Percentiles rank a stretch among this genome's conserved stretches.
Conservation (phyloP, 2,329 filamentous ascomycete species). For the Alternaria burnsii region DNA sequence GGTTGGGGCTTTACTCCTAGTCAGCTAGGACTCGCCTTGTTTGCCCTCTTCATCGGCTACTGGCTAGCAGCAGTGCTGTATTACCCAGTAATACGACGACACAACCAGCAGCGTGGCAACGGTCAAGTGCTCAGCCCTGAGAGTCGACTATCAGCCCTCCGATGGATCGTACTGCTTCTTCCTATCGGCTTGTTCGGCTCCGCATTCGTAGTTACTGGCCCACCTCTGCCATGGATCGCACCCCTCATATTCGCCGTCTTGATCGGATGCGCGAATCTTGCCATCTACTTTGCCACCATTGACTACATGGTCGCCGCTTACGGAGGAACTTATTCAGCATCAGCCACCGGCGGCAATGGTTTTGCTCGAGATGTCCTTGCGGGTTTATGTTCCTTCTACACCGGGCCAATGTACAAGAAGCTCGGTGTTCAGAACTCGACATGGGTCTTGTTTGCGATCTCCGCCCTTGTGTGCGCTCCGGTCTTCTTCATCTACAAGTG, state of each 20-base stretch:
- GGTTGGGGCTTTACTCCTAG: slow-evolving; percentile 68
- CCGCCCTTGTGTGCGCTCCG: slow-evolving; percentile 59
- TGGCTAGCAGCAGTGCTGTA: slow-evolving; percentile 68
- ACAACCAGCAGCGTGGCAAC: slow-evolving; percentile 57
- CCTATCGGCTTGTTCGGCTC: slow-evolving; percentile 75
- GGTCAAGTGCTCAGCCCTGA: slow-evolving; percentile 66
- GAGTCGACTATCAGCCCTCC: slow-evolving; percentile 70
- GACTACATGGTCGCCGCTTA: slow-evolving; percentile 82
- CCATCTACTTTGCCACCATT: slow-evolving; percentile 79
- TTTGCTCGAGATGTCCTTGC: slow-evolving; percentile 78
- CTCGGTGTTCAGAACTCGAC: slow-evolving; percentile 35
- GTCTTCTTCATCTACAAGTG: slow-evolving; percentile 66
- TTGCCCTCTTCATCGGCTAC: slow-evolving; percentile 72
- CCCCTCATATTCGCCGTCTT: slow-evolving; percentile 56
- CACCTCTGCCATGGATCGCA: slow-evolving; percentile 71
- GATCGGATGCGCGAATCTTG: slow-evolving; percentile 74
- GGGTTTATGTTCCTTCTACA: slow-evolving; percentile 70
- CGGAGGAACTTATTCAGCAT: slow-evolving; percentile 73
- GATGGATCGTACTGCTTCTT: slow-evolving; percentile 68
- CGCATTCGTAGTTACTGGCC: slow-evolving; percentile 65
- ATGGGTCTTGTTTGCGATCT: slow-evolving; percentile 59
- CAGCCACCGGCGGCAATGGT: slow-evolving; percentile 79
- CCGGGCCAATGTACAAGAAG: slow-evolving; percentile 49
- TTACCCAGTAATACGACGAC: slow-evolving; percentile 59
- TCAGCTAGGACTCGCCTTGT: slow-evolving; percentile 64